Evolutionary conservation across 2,329 filamentous ascomycete genomes (phyloP).

Genomic region (Trichoderma sp.): DNA sequence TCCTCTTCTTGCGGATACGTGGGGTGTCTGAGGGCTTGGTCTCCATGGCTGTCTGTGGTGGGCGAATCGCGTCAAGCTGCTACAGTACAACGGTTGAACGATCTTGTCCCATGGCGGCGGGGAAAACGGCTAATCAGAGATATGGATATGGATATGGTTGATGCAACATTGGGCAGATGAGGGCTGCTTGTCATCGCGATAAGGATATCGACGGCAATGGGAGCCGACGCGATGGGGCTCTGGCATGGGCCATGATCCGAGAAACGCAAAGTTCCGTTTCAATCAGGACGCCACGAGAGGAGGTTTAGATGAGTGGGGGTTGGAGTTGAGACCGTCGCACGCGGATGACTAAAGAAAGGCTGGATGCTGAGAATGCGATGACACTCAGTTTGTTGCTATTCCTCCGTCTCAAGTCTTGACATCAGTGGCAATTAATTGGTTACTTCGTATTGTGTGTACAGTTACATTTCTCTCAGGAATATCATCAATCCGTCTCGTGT

Average conservation of each 20-base stretch:
- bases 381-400: not conserved
- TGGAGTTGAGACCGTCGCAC: not conserved
- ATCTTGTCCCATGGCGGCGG: not conserved
- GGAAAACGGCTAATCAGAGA: not conserved
- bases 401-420: not conserved
- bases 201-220: not conserved
- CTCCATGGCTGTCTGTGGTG: not conserved
- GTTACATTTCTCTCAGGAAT: not conserved
- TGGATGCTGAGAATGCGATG: too few relatives aligned
- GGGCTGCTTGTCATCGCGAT: not conserved
- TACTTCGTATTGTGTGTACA: not conserved
- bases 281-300: not conserved
- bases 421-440: not conserved
- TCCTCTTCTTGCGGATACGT: constrained; percentile 26
- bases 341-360: not conserved
- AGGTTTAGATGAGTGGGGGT: not conserved
- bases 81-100: not conserved
- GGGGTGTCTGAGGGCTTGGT: not conserved
- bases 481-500: not conserved
- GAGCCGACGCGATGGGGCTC: not conserved
- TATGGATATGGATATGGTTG: not conserved
- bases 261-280: not conserved
- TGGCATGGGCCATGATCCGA: not conserved
- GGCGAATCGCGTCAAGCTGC: not conserved
- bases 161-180: constrained; percentile 4